phyloP scores from a whole-genome alignment of 345 rosid genomes.

The Salix purpurea region DNA sequence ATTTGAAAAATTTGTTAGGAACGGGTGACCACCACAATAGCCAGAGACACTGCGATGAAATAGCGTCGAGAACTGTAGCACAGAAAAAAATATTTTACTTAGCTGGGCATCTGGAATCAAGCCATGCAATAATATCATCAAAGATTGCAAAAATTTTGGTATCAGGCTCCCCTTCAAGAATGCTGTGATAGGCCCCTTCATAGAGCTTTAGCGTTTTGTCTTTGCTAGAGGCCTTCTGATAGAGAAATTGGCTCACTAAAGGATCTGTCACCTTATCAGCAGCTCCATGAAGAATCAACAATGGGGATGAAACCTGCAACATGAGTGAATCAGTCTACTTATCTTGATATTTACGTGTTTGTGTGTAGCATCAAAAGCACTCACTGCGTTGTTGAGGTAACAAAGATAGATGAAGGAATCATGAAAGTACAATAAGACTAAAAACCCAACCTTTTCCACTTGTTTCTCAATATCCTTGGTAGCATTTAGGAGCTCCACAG shows the following conservation, averaged over 20 bases:
- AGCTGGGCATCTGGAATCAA: slow-evolving; percentile 43
- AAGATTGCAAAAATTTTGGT: slow-evolving; percentile 54
- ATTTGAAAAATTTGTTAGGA: background rate
- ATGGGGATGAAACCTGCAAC: slow-evolving; percentile 75
- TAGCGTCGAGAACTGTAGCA: background rate
- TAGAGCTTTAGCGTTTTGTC: slow-evolving; percentile 87
- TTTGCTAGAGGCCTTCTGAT: slow-evolving; percentile 61
- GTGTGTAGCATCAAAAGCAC: background rate
- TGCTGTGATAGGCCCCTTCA: slow-evolving; percentile 78
- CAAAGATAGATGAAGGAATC: background rate
- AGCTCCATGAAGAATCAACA: slow-evolving; percentile 84
- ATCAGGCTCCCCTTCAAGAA: slow-evolving; percentile 90
- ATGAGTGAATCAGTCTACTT: background rate
- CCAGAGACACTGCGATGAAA: background rate
- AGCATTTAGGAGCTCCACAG: slow-evolving; percentile 69
- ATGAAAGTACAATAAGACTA: background rate
- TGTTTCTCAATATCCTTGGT: slow-evolving; percentile 68
- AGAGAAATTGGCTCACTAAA: slow-evolving; percentile 66
- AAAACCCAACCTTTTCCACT: slow-evolving; percentile 46
- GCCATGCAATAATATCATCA: slow-evolving; percentile 67
- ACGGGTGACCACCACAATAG: background rate
- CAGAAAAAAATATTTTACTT: background rate
- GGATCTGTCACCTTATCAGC: slow-evolving; percentile 91
- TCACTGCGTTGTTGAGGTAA: background rate
- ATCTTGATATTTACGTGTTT: background rate